These are phyloP conservation scores for Chrysosporium queenslandicum DNA, from an alignment of 2,329 filamentous ascomycete species.

Conservation along the genomic window DNA sequence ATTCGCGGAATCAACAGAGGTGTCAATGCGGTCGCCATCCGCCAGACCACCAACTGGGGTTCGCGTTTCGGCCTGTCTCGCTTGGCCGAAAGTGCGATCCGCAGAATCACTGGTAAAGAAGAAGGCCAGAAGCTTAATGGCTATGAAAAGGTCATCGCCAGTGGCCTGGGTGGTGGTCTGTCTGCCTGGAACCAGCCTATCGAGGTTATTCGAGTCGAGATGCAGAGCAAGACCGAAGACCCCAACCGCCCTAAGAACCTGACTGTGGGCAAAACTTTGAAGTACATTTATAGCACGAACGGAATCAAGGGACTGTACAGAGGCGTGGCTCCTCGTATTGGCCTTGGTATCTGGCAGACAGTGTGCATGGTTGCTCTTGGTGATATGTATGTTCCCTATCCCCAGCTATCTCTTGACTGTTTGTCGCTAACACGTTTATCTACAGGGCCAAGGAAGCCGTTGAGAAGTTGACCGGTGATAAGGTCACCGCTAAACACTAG, in stretches of 20 bases:
- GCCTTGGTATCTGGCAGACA: conserved; percentile 96
- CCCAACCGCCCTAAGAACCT: conserved; percentile 98
- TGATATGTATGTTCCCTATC: conserved; percentile 63
- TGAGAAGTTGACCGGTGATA: conserved; percentile 54
- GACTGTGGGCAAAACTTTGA: conserved; percentile 73
- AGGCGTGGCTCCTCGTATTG: conserved; percentile 86
- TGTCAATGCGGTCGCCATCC: conserved; percentile 95
- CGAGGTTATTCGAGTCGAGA: conserved; percentile 98
- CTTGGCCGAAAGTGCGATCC: conserved; percentile 82
- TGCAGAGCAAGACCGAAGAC: conserved; percentile 98
- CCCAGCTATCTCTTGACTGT: conserved; percentile 19
- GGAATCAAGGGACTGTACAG: conserved; percentile 89
- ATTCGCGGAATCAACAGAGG: conserved; percentile 95
- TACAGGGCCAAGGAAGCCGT: conserved; percentile 55
- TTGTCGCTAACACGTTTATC: conserved; percentile 21
- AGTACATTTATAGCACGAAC: conserved; percentile 84
- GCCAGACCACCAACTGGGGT: conserved; percentile 99
- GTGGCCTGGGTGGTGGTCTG: conserved; percentile 79
- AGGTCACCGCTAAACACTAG: conserved; percentile 56
- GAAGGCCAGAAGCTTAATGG: conserved; percentile 66
- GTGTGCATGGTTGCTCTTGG: conserved; percentile 99
- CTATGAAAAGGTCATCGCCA: conserved; percentile 80
- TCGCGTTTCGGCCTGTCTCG: conserved; percentile 88
- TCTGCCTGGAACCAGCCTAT: conserved; percentile 99
- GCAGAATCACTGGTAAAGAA: conserved; percentile 65